Evolutionary conservation across 345 rosid genomes (phyloP).

Genomic region (Arabidopsis arenosa): DNA sequence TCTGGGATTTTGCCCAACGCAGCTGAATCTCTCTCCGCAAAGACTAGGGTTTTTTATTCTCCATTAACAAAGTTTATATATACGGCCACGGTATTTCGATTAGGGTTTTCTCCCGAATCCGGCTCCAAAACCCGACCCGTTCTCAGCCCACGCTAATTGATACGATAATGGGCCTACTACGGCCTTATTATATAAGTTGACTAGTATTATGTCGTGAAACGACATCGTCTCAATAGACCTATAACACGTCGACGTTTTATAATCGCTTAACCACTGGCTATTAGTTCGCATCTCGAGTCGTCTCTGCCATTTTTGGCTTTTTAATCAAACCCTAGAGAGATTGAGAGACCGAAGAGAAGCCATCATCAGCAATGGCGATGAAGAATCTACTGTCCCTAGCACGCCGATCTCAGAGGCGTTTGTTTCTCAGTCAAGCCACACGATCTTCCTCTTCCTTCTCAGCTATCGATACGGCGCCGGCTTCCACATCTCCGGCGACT

Average conservation of each 20-base stretch:
- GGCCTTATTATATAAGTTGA: not conserved
- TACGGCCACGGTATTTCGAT: not conserved
- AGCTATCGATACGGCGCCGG: slow-evolving; percentile 41
- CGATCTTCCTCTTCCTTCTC: slow-evolving; percentile 58
- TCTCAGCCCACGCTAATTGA: not conserved
- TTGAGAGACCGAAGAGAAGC: slow-evolving; percentile 32
- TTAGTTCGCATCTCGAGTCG: slow-evolving; percentile 40
- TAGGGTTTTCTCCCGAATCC: slow-evolving; percentile 47
- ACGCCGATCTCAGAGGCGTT: slow-evolving; percentile 61
- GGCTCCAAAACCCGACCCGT: slow-evolving; percentile 19
- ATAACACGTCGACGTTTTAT: not conserved
- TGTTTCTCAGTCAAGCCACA: slow-evolving; percentile 35
- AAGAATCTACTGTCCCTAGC: slow-evolving; percentile 56
- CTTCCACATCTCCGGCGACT: slow-evolving; percentile 40
- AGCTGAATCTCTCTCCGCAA: slow-evolving; percentile 39
- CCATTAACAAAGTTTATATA: slow-evolving; percentile 24
- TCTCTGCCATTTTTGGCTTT: slow-evolving; percentile 37
- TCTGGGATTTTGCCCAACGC: slow-evolving; percentile 8
- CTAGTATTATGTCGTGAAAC: not conserved
- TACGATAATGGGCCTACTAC: not conserved
- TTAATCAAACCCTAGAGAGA: slow-evolving; percentile 46
- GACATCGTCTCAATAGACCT: not conserved
- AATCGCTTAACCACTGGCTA: slow-evolving; percentile 29
- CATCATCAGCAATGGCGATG: slow-evolving; percentile 53
- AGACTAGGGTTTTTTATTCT: slow-evolving; percentile 41